These are phyloP conservation scores for Acorus calamus DNA, from an alignment of 106 monocot species.

Conservation along the genomic window DNA sequence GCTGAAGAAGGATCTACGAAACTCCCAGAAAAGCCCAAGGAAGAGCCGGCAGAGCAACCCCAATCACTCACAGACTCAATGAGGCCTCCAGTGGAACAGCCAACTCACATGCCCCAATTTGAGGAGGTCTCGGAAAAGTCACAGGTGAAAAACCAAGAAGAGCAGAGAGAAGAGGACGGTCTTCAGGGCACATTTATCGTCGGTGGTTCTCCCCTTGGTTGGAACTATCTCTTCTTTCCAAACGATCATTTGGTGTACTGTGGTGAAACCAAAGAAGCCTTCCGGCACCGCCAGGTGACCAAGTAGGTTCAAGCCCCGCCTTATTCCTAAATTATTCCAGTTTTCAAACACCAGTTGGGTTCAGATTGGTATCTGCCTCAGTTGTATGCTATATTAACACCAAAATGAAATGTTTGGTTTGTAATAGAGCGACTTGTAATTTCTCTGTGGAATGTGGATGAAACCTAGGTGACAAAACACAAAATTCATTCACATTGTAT, in stretches of 20 bases:
- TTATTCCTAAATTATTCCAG: too few relatives aligned
- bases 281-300: neutral
- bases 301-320: too few relatives aligned
- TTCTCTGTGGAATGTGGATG: too few relatives aligned
- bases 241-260: slow-evolving; percentile 4
- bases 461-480: too few relatives aligned
- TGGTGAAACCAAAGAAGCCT: slow-evolving; percentile 9
- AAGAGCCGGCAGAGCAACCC: too few relatives aligned
- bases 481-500: too few relatives aligned
- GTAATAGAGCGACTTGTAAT: too few relatives aligned
- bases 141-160: neutral
- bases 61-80: too few relatives aligned
- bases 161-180: slow-evolving; percentile 1
- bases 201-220: slow-evolving; percentile 21
- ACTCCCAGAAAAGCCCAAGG: neutral
- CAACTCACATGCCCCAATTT: neutral
- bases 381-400: too few relatives aligned
- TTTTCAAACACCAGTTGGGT: too few relatives aligned
- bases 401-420: too few relatives aligned
- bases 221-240: slow-evolving; percentile 17
- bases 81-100: neutral
- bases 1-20: neutral
- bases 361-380: too few relatives aligned
- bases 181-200: slow-evolving; percentile 4
- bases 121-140: neutral